These are phyloP conservation scores for Rhizopogon roseolus DNA, from an alignment of 768 basidiomycete species.

Conservation along the genomic window DNA sequence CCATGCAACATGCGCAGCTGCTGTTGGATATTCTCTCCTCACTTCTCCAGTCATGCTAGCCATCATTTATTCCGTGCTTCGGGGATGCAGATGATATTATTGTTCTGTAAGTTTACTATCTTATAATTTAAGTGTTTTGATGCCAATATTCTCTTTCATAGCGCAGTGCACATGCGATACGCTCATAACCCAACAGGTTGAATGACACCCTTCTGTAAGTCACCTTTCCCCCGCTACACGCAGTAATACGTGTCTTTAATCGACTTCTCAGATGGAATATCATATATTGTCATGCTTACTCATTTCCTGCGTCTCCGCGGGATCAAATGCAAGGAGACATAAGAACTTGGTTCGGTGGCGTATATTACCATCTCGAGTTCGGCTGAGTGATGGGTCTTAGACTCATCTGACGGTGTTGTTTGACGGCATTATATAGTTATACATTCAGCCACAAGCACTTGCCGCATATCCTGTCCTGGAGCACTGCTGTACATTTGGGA, in stretches of 20 bases:
- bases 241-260: neutral
- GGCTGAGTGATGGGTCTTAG: too few species aligned
- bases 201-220: neutral
- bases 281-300: neutral
- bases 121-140: neutral
- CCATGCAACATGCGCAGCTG: conserved; percentile 1
- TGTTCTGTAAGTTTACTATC: neutral
- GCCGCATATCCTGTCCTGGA: too few species aligned
- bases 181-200: neutral
- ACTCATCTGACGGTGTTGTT: too few species aligned
- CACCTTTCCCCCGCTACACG: neutral
- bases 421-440: too few species aligned
- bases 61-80: neutral
- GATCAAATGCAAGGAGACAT: too few species aligned
- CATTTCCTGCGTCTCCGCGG: neutral
- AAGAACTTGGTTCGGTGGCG: too few species aligned
- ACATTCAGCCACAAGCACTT: too few species aligned
- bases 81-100: neutral
- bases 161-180: neutral
- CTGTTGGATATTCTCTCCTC: conserved; percentile 2
- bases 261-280: neutral
- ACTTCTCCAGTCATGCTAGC: neutral
- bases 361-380: too few species aligned
- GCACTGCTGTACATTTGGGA: too few species aligned
- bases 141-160: neutral